These are phyloP conservation scores for Pythium catenulatum DNA, from an alignment of 352 stramenopile genomes.

Conservation along the genomic window DNA sequence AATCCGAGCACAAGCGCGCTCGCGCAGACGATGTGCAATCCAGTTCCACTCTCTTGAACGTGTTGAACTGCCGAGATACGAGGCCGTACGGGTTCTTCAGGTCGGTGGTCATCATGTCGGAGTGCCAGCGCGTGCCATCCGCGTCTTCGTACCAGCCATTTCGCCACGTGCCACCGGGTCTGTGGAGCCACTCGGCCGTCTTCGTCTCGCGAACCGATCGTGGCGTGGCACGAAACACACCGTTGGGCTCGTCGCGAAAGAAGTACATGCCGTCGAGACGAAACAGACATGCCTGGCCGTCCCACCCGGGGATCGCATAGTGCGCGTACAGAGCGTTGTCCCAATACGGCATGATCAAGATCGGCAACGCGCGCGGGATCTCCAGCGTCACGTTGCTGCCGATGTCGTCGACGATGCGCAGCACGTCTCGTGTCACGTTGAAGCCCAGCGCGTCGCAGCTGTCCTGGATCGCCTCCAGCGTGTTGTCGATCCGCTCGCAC, in stretches of 20 bases:
- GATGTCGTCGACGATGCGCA: slow-evolving; percentile 51
- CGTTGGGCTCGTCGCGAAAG: not conserved
- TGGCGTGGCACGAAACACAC: slow-evolving; percentile 8
- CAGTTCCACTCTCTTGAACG: not conserved
- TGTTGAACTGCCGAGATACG: slow-evolving; percentile 49
- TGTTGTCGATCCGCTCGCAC: slow-evolving; percentile 45
- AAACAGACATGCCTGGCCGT: slow-evolving; percentile 62
- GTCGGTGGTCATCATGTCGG: slow-evolving; percentile 49
- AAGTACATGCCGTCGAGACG: slow-evolving; percentile 52
- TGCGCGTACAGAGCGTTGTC: slow-evolving; percentile 48
- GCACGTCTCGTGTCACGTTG: slow-evolving; percentile 49
- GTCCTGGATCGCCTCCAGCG: slow-evolving; percentile 41
- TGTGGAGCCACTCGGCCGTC: slow-evolving; percentile 49
- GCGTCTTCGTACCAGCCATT: slow-evolving; percentile 65
- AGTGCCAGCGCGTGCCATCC: slow-evolving; percentile 34
- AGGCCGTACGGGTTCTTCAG: slow-evolving; percentile 9
- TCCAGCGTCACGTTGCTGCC: not conserved
- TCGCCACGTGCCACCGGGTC: slow-evolving; percentile 56
- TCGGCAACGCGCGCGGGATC: slow-evolving; percentile 52
- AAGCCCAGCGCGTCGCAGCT: slow-evolving; percentile 55
- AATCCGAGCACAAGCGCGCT: slow-evolving; percentile 23
- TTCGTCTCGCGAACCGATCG: slow-evolving; percentile 34
- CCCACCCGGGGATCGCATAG: slow-evolving; percentile 49
- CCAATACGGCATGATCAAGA: slow-evolving; percentile 68
- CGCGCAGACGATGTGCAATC: not conserved